Percentiles rank a stretch among this genome's conserved stretches.
Evolutionary conservation across 75 land plant species (phyloP).

Genomic region (Pinus taeda): DNA sequence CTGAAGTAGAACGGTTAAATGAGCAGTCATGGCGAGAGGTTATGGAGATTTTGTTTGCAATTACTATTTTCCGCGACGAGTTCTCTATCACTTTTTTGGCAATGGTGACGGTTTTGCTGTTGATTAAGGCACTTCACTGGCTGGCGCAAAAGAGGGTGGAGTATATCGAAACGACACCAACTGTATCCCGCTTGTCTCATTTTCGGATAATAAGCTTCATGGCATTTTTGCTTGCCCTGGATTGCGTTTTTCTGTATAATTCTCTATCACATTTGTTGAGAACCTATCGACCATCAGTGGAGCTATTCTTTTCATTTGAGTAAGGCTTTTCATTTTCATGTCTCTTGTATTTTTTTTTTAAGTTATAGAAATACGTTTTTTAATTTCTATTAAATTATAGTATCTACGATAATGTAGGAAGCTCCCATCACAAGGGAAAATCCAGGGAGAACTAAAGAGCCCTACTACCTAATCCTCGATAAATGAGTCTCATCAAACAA

Average conservation of each 20-base stretch:
- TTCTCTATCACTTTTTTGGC: conserved; percentile 82
- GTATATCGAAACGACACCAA: conserved; percentile 86
- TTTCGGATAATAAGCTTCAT: conserved; percentile 78
- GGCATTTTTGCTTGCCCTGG: conserved; percentile 75
- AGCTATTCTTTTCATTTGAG: conserved; percentile 94
- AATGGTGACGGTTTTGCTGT: conserved; percentile 74
- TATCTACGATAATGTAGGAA: neutral
- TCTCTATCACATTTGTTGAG: conserved; percentile 46
- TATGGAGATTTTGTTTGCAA: conserved; percentile 96
- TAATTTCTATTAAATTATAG: too few species aligned
- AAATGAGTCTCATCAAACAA: too few species aligned
- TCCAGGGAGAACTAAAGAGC: too few species aligned
- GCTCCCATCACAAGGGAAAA: neutral
- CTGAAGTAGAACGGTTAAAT: conserved; percentile 95
- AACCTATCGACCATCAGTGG: conserved; percentile 74
- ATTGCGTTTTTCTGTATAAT: conserved; percentile 63
- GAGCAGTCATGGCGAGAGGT: conserved; percentile 96
- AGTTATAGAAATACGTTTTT: too few species aligned
- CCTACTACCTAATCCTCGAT: too few species aligned
- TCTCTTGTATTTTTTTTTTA: too few species aligned
- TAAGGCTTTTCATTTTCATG: conserved; percentile 32
- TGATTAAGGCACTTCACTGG: conserved; percentile 92
- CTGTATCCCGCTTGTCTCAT: conserved; percentile 71
- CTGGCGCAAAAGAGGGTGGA: conserved; percentile 93
- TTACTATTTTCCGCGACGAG: conserved; percentile 94